Conservation (phyloP, 2,329 filamentous ascomycete genomes). For the Aspergillus viridinutans region DNA sequence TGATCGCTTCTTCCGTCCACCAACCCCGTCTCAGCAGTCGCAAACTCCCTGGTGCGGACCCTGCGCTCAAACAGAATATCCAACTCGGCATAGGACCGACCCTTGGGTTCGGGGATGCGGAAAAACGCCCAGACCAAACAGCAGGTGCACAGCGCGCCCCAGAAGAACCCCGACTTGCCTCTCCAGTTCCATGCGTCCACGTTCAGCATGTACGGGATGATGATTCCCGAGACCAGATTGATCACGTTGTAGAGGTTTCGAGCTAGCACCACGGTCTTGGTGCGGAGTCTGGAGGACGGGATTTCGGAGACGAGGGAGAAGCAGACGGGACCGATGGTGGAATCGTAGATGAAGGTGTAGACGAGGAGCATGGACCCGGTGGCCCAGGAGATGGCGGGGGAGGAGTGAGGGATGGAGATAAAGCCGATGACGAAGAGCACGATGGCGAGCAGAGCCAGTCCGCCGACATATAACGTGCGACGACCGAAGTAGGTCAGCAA, state of each 20-base stretch:
- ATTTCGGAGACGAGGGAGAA: constrained; percentile 85
- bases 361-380: constrained; percentile 81
- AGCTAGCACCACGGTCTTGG: constrained; percentile 86
- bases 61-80: constrained; percentile 76
- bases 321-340: constrained; percentile 82
- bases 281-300: constrained; percentile 75
- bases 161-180: constrained; percentile 85
- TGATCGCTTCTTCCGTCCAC: background rate
- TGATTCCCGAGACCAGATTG: constrained; percentile 72
- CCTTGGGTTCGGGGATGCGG: constrained; percentile 73
- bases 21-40: background rate
- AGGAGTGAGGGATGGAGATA: constrained; percentile 60
- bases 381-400: constrained; percentile 37
- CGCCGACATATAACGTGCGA: constrained; percentile 69
- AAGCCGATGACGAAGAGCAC: constrained; percentile 85
- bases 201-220: constrained; percentile 93
- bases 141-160: constrained; percentile 73
- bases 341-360: constrained; percentile 79
- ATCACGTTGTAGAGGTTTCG: constrained; percentile 79
- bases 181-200: constrained; percentile 81
- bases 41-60: constrained; percentile 68
- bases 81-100: constrained; percentile 79
- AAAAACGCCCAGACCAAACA: constrained; percentile 81
- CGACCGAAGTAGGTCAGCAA: constrained; percentile 74
- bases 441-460: constrained; percentile 65